Conservation (phyloP, 106 monocot genomes). For the Ottelia alismoides region DNA sequence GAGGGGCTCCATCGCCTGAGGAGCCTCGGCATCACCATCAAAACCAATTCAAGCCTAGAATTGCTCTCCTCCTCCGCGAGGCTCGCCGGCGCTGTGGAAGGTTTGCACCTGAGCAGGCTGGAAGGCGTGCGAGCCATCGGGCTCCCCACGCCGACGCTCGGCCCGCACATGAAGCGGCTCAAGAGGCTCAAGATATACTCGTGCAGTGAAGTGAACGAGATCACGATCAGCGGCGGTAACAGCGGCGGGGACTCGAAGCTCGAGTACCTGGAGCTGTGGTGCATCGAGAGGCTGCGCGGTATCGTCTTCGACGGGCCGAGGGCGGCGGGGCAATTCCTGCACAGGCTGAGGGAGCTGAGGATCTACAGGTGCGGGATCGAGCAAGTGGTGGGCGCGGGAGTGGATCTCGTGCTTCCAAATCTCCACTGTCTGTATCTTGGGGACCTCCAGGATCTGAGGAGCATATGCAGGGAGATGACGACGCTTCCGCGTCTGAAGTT, state of each 20-base stretch:
- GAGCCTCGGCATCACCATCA: neutral
- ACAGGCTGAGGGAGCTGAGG: neutral
- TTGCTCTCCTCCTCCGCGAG: neutral
- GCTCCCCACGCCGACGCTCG: neutral
- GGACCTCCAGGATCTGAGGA: neutral
- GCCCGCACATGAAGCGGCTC: neutral
- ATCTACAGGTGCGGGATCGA: neutral
- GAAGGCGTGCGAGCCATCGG: neutral
- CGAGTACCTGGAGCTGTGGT: neutral
- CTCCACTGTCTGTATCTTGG: neutral
- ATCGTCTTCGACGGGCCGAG: neutral
- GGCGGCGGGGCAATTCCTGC: neutral
- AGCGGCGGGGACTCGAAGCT: neutral
- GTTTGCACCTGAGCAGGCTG: neutral
- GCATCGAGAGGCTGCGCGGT: neutral
- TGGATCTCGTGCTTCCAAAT: neutral
- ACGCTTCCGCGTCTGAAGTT: neutral
- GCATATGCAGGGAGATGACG: neutral
- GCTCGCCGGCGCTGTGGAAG: neutral
- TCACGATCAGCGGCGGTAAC: neutral
- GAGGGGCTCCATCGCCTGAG: neutral
- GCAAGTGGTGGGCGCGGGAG: neutral
- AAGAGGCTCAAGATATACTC: neutral
- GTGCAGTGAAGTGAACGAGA: neutral
- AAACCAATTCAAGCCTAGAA: neutral